These are phyloP conservation scores for Ambrosia artemisiifolia DNA, from an alignment of 129 eudicot species.

Conservation along the genomic window DNA sequence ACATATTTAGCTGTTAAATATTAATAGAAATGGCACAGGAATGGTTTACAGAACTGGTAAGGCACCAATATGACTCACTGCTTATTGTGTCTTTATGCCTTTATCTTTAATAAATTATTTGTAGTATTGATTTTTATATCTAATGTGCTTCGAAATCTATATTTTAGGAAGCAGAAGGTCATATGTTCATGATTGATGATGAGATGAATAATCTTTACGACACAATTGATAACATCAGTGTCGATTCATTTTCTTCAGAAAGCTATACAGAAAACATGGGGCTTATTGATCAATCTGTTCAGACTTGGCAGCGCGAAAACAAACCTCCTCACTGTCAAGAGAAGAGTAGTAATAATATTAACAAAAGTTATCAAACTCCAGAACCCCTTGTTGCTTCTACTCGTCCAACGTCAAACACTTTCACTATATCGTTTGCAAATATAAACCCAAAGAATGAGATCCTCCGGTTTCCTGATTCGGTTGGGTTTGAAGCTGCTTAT, in stretches of 20 bases:
- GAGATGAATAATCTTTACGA: conserved; percentile 13
- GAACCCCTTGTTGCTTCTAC: conserved; percentile 1
- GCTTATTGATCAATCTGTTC: conserved; percentile 18
- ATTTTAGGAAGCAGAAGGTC: conserved; percentile 21
- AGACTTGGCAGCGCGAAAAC: not conserved
- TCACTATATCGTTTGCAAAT: conserved; percentile 34
- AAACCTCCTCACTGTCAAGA: conserved; percentile 2
- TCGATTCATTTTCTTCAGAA: conserved; percentile 18
- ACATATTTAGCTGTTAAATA: not conserved
- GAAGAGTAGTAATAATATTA: not conserved
- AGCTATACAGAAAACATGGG: conserved; percentile 13
- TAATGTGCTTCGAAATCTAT: conserved; percentile 1
- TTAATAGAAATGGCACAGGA: conserved; percentile 13
- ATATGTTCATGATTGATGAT: conserved; percentile 9
- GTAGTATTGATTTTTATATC: not conserved
- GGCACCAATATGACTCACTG: not conserved
- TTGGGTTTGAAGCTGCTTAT: not conserved
- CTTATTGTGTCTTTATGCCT: not conserved
- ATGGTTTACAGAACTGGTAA: conserved; percentile 31
- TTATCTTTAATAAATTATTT: not conserved
- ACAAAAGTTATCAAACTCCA: not conserved
- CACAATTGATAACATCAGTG: conserved; percentile 5
- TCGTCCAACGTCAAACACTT: conserved; percentile 27
- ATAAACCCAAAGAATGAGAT: conserved; percentile 7
- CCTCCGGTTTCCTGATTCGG: not conserved